A percentile compares a stretch with the other conserved stretches of the same genome.
These are phyloP conservation scores for Stevia rebaudiana DNA, from an alignment of 140 eudicot genomes.

Conservation along the genomic window DNA sequence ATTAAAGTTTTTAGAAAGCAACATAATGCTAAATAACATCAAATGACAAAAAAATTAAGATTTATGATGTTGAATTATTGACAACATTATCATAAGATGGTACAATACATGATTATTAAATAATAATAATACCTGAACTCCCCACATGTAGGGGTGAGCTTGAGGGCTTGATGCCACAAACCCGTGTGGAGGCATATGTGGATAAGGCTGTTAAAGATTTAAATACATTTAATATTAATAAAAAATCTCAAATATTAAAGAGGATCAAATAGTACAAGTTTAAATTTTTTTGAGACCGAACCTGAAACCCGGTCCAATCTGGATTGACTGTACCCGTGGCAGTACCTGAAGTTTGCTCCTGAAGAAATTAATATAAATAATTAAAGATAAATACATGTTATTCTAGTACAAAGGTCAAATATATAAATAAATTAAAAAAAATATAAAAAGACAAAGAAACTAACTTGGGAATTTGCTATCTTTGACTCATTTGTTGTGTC, in stretches of 20 bases:
- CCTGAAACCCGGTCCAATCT: conserved; percentile 98
- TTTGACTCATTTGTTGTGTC: conserved; percentile 55
- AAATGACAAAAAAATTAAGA: not conserved
- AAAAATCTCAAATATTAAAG: conserved; percentile 14
- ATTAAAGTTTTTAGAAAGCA: not conserved
- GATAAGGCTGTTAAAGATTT: conserved; percentile 67
- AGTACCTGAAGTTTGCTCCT: conserved; percentile 79
- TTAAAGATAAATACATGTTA: not conserved
- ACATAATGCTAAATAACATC: not conserved
- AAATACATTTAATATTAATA: conserved; percentile 20
- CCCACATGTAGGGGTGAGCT: conserved; percentile 99
- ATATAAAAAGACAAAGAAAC: not conserved
- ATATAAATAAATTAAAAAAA: not conserved
- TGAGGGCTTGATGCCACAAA: conserved; percentile 93
- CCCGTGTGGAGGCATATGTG: conserved; percentile 86
- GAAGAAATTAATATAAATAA: not conserved
- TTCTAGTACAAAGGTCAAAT: not conserved
- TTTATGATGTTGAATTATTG: too few relatives aligned
- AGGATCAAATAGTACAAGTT: not conserved
- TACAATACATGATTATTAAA: not conserved
- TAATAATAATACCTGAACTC: conserved; percentile 67
- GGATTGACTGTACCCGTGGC: conserved; percentile 58
- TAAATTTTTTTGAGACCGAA: conserved; percentile 9
- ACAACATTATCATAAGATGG: not conserved
- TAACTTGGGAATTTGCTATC: conserved; percentile 50